Evolutionary conservation across 148 eudicot genomes (phyloP).

Genomic region (Spergularia bocconei): DNA sequence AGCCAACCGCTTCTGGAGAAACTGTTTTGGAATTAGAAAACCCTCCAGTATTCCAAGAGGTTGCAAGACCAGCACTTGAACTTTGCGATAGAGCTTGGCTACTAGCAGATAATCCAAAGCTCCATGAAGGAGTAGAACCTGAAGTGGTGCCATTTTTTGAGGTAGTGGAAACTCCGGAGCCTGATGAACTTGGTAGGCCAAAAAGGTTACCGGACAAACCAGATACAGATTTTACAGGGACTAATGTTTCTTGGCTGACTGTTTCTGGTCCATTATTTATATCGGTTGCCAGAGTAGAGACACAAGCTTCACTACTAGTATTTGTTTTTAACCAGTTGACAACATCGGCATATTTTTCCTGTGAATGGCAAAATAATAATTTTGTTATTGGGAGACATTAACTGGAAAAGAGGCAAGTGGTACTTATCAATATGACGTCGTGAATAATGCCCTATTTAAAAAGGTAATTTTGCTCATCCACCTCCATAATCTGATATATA

Average conservation of each 20-base stretch:
- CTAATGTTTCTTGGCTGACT: constrained; percentile 39
- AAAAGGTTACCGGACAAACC: constrained; percentile 35
- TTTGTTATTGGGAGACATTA: neutral
- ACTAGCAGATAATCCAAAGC: constrained; percentile 37
- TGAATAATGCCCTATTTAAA: neutral
- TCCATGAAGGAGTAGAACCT: constrained; percentile 30
- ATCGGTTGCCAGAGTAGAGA: constrained; percentile 33
- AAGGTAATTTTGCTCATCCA: neutral
- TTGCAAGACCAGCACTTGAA: constrained; percentile 24
- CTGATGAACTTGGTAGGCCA: constrained; percentile 35
- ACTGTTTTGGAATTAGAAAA: constrained; percentile 25
- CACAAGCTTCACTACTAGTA: constrained; percentile 43
- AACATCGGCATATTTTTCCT: constrained; percentile 83
- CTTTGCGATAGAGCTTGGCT: constrained; percentile 28
- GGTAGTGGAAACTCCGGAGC: constrained; percentile 37
- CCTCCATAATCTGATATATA: neutral
- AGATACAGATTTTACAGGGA: constrained; percentile 31
- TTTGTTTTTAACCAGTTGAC: constrained; percentile 82
- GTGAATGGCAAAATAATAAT: constrained; percentile 16
- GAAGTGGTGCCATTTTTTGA: constrained; percentile 18
- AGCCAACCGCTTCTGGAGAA: constrained; percentile 19
- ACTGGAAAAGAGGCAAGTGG: neutral
- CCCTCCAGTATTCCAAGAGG: constrained; percentile 30
- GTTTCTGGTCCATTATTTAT: constrained; percentile 36
- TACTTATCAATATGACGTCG: neutral